A percentile compares a stretch with the other conserved stretches of the same genome.
Evolutionary conservation across 805 yeast species (phyloP).

Genomic region (Suhomyces vadensis): DNA sequence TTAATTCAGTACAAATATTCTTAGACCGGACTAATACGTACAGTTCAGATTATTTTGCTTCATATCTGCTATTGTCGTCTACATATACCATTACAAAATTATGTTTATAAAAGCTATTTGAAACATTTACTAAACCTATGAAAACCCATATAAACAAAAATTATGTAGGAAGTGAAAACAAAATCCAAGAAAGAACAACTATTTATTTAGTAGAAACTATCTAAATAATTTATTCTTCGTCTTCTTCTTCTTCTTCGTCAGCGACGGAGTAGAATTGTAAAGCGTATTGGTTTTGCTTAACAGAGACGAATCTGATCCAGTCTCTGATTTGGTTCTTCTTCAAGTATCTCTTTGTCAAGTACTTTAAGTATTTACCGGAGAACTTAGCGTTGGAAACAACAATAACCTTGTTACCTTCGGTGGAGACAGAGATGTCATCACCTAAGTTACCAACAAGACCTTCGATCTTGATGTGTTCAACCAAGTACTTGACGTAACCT

Average conservation of each 20-base stretch:
- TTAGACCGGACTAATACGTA: too few species aligned
- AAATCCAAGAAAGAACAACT: constrained; percentile 9
- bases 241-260: constrained; percentile 88
- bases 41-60: too few species aligned
- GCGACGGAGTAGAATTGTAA: constrained; percentile 99
- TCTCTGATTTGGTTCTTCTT: constrained; percentile 99
- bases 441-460: constrained; percentile 96
- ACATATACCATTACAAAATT: too few species aligned
- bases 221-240: constrained; percentile 67
- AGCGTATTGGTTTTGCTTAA: constrained; percentile 93
- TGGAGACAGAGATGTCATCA: constrained; percentile 84
- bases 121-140: constrained; percentile 10
- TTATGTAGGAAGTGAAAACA: constrained; percentile 6
- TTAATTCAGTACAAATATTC: too few species aligned
- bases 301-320: constrained; percentile 99
- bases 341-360: constrained; percentile 99
- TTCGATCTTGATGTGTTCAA: constrained; percentile 99
- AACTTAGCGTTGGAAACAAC: constrained; percentile 91
- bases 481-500: constrained; percentile 95
- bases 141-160: constrained; percentile 12
- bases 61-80: too few species aligned
- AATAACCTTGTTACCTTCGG: constrained; percentile 85
- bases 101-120: constrained; percentile 10
- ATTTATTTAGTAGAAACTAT: constrained; percentile 8
- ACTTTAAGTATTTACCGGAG: constrained; percentile 99